Percentiles rank a stretch among this genome's conserved stretches.
Conservation (phyloP, 345 rosid species). For the Gossypium ekmanianum region DNA sequence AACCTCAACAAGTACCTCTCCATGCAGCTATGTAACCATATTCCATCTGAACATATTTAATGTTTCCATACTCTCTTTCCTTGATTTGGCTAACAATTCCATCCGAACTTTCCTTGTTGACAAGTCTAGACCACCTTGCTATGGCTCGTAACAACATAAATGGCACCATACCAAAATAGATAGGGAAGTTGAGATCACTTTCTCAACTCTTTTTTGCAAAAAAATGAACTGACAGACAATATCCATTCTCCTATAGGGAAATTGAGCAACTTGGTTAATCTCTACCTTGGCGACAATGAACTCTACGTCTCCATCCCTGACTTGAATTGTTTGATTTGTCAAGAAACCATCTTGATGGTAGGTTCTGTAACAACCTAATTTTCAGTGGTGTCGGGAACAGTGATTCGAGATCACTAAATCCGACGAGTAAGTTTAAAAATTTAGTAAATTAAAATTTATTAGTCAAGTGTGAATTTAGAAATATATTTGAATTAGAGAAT, state of each 20-base stretch:
- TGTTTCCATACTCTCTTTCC: neutral
- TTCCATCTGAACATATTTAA: neutral
- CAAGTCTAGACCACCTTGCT: neutral
- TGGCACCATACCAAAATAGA: neutral
- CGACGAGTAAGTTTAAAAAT: too few species aligned
- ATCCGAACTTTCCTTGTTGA: constrained; percentile 2
- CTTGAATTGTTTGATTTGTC: too few species aligned
- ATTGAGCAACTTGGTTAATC: neutral
- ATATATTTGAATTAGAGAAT: too few species aligned
- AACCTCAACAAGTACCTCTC: neutral
- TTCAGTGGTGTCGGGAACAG: too few species aligned
- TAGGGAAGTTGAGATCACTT: neutral
- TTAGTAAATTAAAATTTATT: too few species aligned
- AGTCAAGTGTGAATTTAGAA: too few species aligned
- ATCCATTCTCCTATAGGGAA: constrained; percentile 14
- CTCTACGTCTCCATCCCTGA: neutral
- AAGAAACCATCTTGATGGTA: too few species aligned
- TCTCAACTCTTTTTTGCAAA: neutral
- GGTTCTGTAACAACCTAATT: too few species aligned
- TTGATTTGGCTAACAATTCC: constrained; percentile 19
- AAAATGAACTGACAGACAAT: neutral
- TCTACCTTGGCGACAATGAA: neutral
- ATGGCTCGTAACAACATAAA: neutral
- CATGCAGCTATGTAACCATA: neutral
- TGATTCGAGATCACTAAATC: too few species aligned